Base-by-base conservation (phyloP, 176 grass and related monocot species). In the Raddia guianensis region DNA sequence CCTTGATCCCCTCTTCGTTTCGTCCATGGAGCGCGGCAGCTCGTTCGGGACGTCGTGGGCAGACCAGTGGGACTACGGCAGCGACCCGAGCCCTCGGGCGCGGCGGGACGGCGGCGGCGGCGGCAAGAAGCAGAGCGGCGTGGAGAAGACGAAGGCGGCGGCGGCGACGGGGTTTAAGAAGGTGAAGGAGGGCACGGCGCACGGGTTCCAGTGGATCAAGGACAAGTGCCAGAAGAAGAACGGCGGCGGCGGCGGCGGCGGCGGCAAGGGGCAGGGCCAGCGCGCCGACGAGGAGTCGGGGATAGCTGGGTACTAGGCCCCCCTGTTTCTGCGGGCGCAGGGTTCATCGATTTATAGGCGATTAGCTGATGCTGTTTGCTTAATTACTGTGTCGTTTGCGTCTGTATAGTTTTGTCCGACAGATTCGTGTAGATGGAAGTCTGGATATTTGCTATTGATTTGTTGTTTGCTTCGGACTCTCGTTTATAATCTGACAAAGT, bases 201-300 rank as follows among this genome's bases (percentile, higher is more conserved):
- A 82, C 47, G 90, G 95, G 49, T 82, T 98, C 78, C 90, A 89
- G 71, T 98, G 95, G 92, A 94, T 98, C 88, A 94, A 92, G 76
- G 87, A 83, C 80, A 98, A 91, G 86, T 94, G 57, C 53, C 88
- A 86, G 77, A 90, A 89, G 90, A 94, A 80, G 73, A 81, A 40
- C 70, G 19, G 45, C 34, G 68, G 58, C 57, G 45, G 49, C 12
- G 35, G 2, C 72, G 19, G 44, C 37, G 37, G 37, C 37, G 37
- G 37, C 37, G 37, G 37, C 37, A 40, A 40, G 37, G 37, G 37
- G 3, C 37, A 40, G 37, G 37, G 37, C 37, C 37, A 40, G 37
- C 37, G 49, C 48, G 35, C 3, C 72, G 19, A 44, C 9, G 79
- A 63, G 12, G 50, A 7, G 8, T 63, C 81, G 12, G 80, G 74